Percentiles rank a stretch among this genome's conserved stretches.
Conservation (phyloP, 1,284 basidiomycete species). For the Ustilago sp. region DNA sequence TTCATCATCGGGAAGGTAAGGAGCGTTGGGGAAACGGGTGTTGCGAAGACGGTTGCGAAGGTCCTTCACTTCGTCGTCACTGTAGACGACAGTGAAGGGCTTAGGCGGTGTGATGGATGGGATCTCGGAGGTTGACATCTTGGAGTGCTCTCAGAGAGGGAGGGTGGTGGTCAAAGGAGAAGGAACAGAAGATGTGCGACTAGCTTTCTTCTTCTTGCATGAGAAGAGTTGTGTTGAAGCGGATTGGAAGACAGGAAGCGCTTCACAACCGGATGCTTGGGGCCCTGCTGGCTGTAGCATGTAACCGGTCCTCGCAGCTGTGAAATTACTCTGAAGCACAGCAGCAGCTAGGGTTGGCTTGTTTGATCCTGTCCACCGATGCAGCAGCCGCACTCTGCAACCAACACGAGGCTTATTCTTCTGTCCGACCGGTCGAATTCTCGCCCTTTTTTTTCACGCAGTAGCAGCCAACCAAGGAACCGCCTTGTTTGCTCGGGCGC, state of each 20-base stretch:
- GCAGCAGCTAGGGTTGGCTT: neutral
- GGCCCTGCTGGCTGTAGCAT: conserved; percentile 1
- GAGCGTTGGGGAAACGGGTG: conserved; percentile 41
- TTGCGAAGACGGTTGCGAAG: conserved; percentile 46
- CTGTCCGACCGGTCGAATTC: conserved; percentile 6
- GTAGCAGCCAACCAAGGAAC: neutral
- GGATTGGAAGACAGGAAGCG: neutral
- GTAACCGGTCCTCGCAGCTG: conserved; percentile 4
- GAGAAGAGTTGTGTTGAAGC: neutral
- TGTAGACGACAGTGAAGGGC: conserved; percentile 51
- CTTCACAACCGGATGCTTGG: neutral
- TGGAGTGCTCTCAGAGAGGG: neutral
- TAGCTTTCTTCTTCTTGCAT: conserved; percentile 5
- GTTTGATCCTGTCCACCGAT: conserved; percentile 3
- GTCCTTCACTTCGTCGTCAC: conserved; percentile 38
- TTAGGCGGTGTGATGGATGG: conserved; percentile 47
- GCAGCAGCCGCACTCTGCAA: neutral
- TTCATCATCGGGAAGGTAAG: conserved; percentile 45
- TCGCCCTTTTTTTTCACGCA: conserved; percentile 1
- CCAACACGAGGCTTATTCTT: neutral
- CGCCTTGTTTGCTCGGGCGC: neutral
- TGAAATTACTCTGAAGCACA: conserved; percentile 1
- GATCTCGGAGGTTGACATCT: conserved; percentile 24
- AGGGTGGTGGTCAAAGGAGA: neutral
- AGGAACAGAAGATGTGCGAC: neutral